Conservation (phyloP, 257 asterid species). For the Haberlea rhodopensis region DNA sequence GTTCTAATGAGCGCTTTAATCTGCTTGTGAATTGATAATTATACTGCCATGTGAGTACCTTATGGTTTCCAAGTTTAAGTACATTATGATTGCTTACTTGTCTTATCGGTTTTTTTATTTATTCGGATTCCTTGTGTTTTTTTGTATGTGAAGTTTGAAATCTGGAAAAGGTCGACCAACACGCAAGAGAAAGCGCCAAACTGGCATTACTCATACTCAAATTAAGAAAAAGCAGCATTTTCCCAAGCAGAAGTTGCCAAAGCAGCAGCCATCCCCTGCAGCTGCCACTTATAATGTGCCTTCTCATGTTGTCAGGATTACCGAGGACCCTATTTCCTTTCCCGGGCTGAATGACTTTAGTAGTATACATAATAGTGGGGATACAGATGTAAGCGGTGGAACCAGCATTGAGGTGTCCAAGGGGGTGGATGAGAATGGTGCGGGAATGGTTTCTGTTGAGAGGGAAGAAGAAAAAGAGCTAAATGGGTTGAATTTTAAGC, state of each 20-base stretch:
- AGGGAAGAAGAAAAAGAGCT: slow-evolving; percentile 39
- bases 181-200: slow-evolving; percentile 72
- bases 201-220: slow-evolving; percentile 45
- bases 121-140: slow-evolving; percentile 26
- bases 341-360: slow-evolving; percentile 32
- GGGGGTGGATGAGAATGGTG: slow-evolving; percentile 44
- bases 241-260: slow-evolving; percentile 18
- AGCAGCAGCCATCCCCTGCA: slow-evolving; percentile 47
- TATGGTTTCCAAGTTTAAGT: too few relatives aligned
- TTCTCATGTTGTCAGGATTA: slow-evolving; percentile 38
- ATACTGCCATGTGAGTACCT: slow-evolving; percentile 6
- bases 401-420: slow-evolving; percentile 34
- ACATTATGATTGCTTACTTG: slow-evolving; percentile 20
- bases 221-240: slow-evolving; percentile 52
- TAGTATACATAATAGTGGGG: slow-evolving; percentile 32
- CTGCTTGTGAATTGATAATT: slow-evolving; percentile 19
- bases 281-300: slow-evolving; percentile 51
- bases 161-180: slow-evolving; percentile 52
- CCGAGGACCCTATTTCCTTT: slow-evolving; percentile 33
- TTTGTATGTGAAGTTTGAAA: slow-evolving; percentile 44
- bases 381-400: slow-evolving; percentile 24
- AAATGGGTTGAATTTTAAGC: slow-evolving; percentile 53
- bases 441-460: slow-evolving; percentile 24
- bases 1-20: not conserved
- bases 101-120: slow-evolving; percentile 24